Percentiles rank a stretch among this genome's conserved stretches.
Evolutionary conservation across 2,329 filamentous ascomycete species (phyloP).

Genomic region (Ilyonectria robusta): DNA sequence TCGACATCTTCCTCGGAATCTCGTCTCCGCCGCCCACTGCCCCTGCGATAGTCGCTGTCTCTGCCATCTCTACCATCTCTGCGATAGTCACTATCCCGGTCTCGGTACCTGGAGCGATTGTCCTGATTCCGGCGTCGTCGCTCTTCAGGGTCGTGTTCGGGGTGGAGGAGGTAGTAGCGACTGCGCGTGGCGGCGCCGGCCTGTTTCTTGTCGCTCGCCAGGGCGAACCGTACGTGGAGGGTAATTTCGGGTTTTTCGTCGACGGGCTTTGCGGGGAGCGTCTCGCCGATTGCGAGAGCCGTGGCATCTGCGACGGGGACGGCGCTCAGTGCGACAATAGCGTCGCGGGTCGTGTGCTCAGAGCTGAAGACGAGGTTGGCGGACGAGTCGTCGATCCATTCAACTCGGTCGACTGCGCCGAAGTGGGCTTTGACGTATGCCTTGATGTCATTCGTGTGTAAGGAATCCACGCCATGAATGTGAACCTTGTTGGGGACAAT

Average conservation of each 20-base stretch:
- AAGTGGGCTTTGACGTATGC: constrained; percentile 81
- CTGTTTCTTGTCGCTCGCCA: constrained; percentile 84
- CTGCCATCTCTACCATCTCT: constrained; percentile 47
- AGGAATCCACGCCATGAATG: constrained; percentile 83
- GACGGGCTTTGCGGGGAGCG: constrained; percentile 78
- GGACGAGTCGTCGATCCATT: constrained; percentile 96
- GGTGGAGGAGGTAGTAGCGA: constrained; percentile 92
- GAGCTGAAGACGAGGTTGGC: constrained; percentile 86
- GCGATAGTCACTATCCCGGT: constrained; percentile 61
- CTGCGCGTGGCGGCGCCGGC: constrained; percentile 84
- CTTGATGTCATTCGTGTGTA: constrained; percentile 86
- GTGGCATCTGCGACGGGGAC: constrained; percentile 67
- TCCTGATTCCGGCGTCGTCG: constrained; percentile 71
- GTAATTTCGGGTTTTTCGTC: constrained; percentile 77
- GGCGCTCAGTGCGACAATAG: constrained; percentile 67
- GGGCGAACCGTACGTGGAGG: constrained; percentile 81
- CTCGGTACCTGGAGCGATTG: constrained; percentile 74
- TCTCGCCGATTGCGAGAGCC: constrained; percentile 72
- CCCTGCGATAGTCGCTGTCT: constrained; percentile 46
- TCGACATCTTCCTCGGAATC: constrained; percentile 62
- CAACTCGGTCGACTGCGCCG: constrained; percentile 73
- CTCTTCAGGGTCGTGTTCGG: constrained; percentile 88
- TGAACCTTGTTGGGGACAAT: constrained; percentile 76
- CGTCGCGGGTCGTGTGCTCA: constrained; percentile 66
- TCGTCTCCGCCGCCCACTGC: constrained; percentile 60